Base-by-base conservation (phyloP, 1,284 basidiomycete species). In the Exobasidium rhododendri region DNA sequence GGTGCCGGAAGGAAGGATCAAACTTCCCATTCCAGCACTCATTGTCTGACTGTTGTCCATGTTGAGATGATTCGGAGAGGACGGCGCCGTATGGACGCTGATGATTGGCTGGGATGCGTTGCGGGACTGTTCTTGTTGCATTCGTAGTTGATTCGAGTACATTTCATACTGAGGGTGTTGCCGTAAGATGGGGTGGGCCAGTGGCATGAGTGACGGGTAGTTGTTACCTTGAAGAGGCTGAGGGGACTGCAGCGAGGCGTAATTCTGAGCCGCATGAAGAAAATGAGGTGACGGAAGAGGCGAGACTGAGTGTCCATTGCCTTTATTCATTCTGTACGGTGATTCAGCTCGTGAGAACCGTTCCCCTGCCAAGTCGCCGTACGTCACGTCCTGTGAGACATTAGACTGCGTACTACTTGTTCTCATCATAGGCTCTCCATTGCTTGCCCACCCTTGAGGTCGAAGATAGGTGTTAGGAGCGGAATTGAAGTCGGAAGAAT, bases 111-210 rank as follows among this genome's bases (percentile, higher is more conserved):
- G 24, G 2, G 52, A 44, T 3, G 4, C 3, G 35, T 44, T 55
- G 5, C 52, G 20, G 20, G 7, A 31, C 20, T 24, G 29, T 31
- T 55, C 29, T 40, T 55, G 52, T 55, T 55, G 52, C 52, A 31
- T 55, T 44, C 52, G 2, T 20, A 26, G 28, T 26, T 55, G 52
- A 20, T 55, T 26, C 17, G 52, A 20, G 17, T 55, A 55, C 14
- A 20, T 13, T 35, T 55, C 40, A 55, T 30, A 55, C 29, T 55
- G 52, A 31, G 52, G 52, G 28, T 55, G 52, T 26, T 55, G 52
- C 30, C 20, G n/a, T 26, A 55, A 26, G 13, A 44, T 44, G 4
- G 52, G 52, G 35, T 55, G 52, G 3, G 52, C 52, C 14, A 55
- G 28, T 55, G 52, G 52, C 52, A 55, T 3, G 4, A 55, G 28